Evolutionary conservation across 805 yeast species (phyloP).

Genomic region (Ogataea naganishii): DNA sequence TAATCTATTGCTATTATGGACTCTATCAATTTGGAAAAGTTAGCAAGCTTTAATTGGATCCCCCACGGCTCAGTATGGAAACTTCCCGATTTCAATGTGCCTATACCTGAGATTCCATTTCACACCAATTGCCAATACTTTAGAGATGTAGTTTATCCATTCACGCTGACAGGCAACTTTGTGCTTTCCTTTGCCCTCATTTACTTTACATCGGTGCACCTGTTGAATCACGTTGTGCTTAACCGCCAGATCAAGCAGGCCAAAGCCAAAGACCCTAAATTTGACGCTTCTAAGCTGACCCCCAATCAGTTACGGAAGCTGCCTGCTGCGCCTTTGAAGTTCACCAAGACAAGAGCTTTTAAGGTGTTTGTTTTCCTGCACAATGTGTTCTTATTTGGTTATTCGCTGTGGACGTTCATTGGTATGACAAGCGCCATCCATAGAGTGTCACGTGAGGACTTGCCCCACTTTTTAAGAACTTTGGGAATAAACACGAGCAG

Average conservation of each 20-base stretch:
- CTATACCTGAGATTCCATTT: constrained; percentile 21
- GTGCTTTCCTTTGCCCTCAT: constrained; percentile 50
- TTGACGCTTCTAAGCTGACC: constrained; percentile 11
- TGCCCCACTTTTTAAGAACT: constrained; percentile 18
- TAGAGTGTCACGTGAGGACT: constrained; percentile 25
- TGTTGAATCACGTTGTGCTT: constrained; percentile 37
- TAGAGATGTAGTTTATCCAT: constrained; percentile 25
- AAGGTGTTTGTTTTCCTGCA: constrained; percentile 50
- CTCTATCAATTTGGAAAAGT: constrained; percentile 3
- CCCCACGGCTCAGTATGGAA: constrained; percentile 19
- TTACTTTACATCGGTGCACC: constrained; percentile 52
- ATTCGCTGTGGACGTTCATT: constrained; percentile 61
- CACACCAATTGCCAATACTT: constrained; percentile 12
- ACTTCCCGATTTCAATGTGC: constrained; percentile 15
- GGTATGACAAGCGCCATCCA: constrained; percentile 53
- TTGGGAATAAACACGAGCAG: constrained; percentile 4
- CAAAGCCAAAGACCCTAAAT: constrained; percentile 16
- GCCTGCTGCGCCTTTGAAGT: constrained; percentile 43
- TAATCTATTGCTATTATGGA: background rate
- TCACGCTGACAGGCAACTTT: constrained; percentile 38
- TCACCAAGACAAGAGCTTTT: constrained; percentile 38
- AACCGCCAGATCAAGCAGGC: constrained; percentile 33
- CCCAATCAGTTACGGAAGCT: constrained; percentile 23
- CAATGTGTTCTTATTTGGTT: constrained; percentile 52
- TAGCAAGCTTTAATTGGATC: constrained; percentile 13